These are phyloP conservation scores for Debaryomyces subglobosus DNA, from an alignment of 1,139 yeast species.

Conservation along the genomic window DNA sequence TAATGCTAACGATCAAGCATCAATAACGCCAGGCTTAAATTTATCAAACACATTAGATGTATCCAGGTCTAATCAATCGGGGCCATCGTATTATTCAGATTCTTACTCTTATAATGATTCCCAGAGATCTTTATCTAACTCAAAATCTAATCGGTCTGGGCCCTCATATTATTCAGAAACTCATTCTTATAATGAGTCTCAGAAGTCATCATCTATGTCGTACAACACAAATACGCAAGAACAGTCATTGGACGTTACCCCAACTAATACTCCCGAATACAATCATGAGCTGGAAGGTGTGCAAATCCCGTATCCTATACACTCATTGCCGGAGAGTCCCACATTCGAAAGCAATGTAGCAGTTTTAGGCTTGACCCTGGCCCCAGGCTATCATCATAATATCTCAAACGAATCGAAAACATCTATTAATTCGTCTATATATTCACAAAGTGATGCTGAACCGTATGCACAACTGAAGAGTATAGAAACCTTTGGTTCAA, in stretches of 20 bases:
- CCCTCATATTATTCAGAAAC: background rate
- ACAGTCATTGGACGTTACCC: conserved; percentile 8
- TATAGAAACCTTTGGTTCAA: conserved; percentile 7
- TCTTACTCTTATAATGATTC: background rate
- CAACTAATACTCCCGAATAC: conserved; percentile 7
- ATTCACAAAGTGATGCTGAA: conserved; percentile 1
- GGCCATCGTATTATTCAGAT: background rate
- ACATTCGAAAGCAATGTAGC: conserved; percentile 9
- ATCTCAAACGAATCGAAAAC: background rate
- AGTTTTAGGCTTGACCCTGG: conserved; percentile 4
- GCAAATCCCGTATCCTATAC: conserved; percentile 22
- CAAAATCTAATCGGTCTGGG: background rate
- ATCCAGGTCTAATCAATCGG: background rate
- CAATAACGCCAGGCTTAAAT: background rate
- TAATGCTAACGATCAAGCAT: too few species aligned
- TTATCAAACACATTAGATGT: background rate
- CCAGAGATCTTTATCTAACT: background rate
- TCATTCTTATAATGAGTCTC: background rate
- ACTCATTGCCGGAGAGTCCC: conserved; percentile 15
- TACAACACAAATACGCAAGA: conserved; percentile 6
- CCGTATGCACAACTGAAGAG: conserved; percentile 3
- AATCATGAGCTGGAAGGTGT: conserved; percentile 4
- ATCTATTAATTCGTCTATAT: conserved; percentile 5
- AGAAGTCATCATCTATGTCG: conserved; percentile 9
- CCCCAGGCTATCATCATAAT: background rate